Evolutionary conservation across 768 basidiomycete species (phyloP), one percentile per base, ranked within the genome.

Genomic region (Suillus cothurnatus): DNA sequence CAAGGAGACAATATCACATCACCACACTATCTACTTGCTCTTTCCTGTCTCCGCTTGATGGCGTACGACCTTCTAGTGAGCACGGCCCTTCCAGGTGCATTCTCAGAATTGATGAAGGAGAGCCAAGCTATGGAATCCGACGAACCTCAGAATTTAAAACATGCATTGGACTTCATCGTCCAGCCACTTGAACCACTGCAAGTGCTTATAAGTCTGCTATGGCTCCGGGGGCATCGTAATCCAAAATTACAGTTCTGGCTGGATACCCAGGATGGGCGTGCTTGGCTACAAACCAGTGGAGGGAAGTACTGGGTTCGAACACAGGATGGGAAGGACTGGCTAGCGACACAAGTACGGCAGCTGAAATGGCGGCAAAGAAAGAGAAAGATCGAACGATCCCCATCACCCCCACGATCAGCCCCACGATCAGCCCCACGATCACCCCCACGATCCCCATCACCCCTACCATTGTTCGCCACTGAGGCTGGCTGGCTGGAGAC

Each of bases 391-490:
- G n/a, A n/a, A n/a, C n/a, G n/a, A n/a, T n/a, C n/a, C n/a, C n/a
- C n/a, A n/a, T n/a, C n/a, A n/a, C n/a, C n/a, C n/a, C n/a, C n/a
- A n/a, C n/a, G n/a, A n/a, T n/a, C n/a, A n/a, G n/a, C n/a, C n/a
- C n/a, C n/a, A n/a, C n/a, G n/a, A n/a, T n/a, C n/a, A n/a, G n/a
- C n/a, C n/a, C n/a, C n/a, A n/a, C n/a, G n/a, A n/a, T n/a, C 31
- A 36, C 34, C 9, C 34, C 9, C 34, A 14, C 14, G 0, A 12
- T 14, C 34, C 1, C 34, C 34, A 6, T 38, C 36, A 36, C 36
- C 11, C 36, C 4, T 12, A 4, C 36, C 4, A 36, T 0, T 1
- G 0, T 36, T 14, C 2, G 3, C 12, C 14, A 38, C 4, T 3
- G 12, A 3, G 36, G 36, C 36, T 38, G 3, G 12, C 36, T 14